Percentiles rank a stretch among this genome's conserved stretches.
These are phyloP conservation scores for Pichia sp. DNA, from an alignment of 1,139 yeast species.

Conservation along the genomic window DNA sequence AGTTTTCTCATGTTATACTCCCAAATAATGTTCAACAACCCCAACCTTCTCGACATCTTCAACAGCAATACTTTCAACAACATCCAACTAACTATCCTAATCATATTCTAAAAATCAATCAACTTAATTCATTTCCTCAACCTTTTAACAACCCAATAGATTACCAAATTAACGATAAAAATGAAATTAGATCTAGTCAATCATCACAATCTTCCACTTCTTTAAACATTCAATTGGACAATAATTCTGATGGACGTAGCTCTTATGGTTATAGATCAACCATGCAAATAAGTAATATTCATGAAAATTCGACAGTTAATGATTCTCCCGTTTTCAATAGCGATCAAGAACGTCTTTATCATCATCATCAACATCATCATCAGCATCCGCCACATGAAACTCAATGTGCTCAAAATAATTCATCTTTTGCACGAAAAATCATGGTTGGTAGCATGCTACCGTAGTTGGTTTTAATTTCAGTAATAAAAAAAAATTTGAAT, in stretches of 20 bases:
- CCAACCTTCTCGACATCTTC: conserved; percentile 10
- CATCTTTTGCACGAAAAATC: conserved; percentile 20
- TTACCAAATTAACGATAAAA: too few relatives aligned
- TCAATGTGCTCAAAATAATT: conserved; percentile 9
- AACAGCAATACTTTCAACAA: neutral
- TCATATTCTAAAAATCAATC: too few relatives aligned
- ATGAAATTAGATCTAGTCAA: too few relatives aligned
- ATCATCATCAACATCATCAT: conserved; percentile 2
- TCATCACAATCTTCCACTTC: too few relatives aligned
- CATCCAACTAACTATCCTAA: too few relatives aligned
- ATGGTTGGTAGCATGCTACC: conserved; percentile 30
- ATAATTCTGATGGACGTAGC: neutral
- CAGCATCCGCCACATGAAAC: neutral
- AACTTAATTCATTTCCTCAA: too few relatives aligned
- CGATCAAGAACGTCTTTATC: neutral
- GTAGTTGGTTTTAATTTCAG: conserved; percentile 26
- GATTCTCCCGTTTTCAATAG: neutral
- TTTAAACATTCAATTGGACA: neutral
- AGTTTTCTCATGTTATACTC: conserved; percentile 1
- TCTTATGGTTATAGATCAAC: conserved; percentile 7
- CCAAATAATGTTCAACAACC: conserved; percentile 1
- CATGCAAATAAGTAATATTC: conserved; percentile 1
- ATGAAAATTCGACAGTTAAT: too few relatives aligned
- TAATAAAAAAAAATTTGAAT: too few relatives aligned
- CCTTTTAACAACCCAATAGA: too few relatives aligned